These are phyloP conservation scores for Vachellia collinsii DNA, from an alignment of 306 rosid species.

Conservation along the genomic window DNA sequence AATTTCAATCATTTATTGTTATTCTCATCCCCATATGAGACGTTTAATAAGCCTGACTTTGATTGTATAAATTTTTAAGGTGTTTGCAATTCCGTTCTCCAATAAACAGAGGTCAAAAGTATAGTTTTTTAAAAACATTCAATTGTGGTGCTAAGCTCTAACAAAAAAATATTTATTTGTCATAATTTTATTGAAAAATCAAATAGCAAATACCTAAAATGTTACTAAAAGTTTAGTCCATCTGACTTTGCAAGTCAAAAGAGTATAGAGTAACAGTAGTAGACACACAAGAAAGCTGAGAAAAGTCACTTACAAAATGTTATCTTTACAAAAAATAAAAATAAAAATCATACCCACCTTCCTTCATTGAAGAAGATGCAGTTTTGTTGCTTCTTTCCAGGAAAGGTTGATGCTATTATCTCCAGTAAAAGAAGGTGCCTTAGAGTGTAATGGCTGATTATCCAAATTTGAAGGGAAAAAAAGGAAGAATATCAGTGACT, in stretches of 20 bases:
- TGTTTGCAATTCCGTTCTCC: not conserved
- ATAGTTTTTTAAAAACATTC: not conserved
- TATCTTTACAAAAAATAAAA: too few relatives aligned
- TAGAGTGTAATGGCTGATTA: conserved; percentile 57
- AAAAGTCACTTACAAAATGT: too few relatives aligned
- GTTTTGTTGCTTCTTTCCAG: conserved; percentile 47
- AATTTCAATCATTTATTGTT: conserved; percentile 19
- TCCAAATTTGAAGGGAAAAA: conserved; percentile 8
- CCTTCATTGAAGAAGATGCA: too few relatives aligned
- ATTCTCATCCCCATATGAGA: not conserved
- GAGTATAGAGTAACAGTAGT: conserved; percentile 24
- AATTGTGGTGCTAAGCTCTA: not conserved
- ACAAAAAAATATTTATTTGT: not conserved
- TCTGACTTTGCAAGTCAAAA: not conserved
- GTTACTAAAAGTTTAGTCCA: not conserved
- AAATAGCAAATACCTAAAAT: not conserved
- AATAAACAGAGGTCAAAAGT: not conserved
- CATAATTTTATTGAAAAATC: not conserved
- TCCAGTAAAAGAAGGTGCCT: conserved; percentile 86
- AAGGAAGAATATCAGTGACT: not conserved
- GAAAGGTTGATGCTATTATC: conserved; percentile 89
- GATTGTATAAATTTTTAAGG: not conserved
- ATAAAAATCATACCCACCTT: too few relatives aligned
- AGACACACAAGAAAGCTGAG: too few relatives aligned
- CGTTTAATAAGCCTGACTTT: not conserved